Conservation (phyloP, 2,329 filamentous ascomycete genomes). For the Colletotrichum lini region DNA sequence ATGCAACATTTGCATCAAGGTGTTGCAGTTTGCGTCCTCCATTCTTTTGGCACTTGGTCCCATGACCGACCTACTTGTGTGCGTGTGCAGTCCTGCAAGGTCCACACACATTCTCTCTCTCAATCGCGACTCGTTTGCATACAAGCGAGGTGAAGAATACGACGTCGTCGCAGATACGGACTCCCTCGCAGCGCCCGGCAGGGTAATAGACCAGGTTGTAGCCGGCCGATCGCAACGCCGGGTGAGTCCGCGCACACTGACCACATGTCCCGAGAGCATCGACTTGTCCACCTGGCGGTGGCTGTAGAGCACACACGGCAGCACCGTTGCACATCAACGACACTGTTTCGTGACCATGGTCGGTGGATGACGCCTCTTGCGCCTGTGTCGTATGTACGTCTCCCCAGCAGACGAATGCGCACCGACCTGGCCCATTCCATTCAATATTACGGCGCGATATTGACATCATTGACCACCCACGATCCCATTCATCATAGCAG, state of each 20-base stretch:
- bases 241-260: constrained; percentile 31
- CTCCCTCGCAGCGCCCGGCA: constrained; percentile 18
- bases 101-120: background rate
- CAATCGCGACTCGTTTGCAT: constrained; percentile 26
- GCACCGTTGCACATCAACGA: background rate
- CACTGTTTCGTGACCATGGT: background rate
- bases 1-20: constrained; percentile 10
- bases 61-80: background rate
- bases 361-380: background rate
- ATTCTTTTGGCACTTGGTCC: background rate
- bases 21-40: constrained; percentile 4
- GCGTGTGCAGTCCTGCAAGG: constrained; percentile 3
- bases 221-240: constrained; percentile 33
- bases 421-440: constrained; percentile 22
- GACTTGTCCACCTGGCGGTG: background rate
- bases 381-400: background rate
- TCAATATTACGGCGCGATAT: constrained; percentile 28
- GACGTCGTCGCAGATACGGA: constrained; percentile 36
- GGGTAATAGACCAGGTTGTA: constrained; percentile 25
- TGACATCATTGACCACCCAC: constrained; percentile 32
- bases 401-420: background rate
- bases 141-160: constrained; percentile 40
- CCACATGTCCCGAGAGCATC: background rate
- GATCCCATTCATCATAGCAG: constrained; percentile 23
- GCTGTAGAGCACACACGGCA: background rate